Base-by-base conservation (phyloP, 192 early-diverging fungal species). In the Entomortierella beljakovae region DNA sequence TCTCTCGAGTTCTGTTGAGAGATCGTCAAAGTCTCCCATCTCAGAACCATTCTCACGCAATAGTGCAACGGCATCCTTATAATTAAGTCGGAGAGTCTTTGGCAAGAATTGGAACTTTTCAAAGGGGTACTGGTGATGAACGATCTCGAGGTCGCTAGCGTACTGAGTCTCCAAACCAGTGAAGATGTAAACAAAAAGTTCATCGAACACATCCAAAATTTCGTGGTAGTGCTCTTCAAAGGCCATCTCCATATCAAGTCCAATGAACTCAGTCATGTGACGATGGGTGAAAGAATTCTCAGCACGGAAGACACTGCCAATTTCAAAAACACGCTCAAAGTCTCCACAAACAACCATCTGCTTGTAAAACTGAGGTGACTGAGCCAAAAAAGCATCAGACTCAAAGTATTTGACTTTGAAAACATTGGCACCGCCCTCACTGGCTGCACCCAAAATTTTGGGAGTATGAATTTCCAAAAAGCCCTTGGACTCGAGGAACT, bases 211-310 rank as follows among this genome's bases (percentile, higher is more conserved):
- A 68, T 99, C 91, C 61, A 99, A 83, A 32, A 95, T 96, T 87
- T 99, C 98, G 76, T 99, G 96, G 86, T 99, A 99, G 80, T 99
- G 97, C 86, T 99, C 98, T 58, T 98, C 91, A 82, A 99, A 96
- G 2, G 96, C 91, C 94, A 98, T 99, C 85, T 99, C 98, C 83
- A 99, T 71, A 95, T 99, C 98, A 64, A 99, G 93, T 33, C 96
- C 96, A 33, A 96, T 88, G 81, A 96, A 99, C 75, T 99, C 98
- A 60, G 98, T 99, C 95, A 99, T 94, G 79, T 99, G 98, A 26
- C 98, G 91, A 85, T 96, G 95, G n/a, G 97, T 97, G 69, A 94
- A 91, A 29, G 96, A 94, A 88, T 98, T 90, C 80, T 99, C 98
- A 50, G 98, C 98, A 77, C 98, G 96, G 93, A 99, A 99, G 49